Evolutionary conservation across 441 rosid species (phyloP).

Genomic region (Adansonia rubrostipa): DNA sequence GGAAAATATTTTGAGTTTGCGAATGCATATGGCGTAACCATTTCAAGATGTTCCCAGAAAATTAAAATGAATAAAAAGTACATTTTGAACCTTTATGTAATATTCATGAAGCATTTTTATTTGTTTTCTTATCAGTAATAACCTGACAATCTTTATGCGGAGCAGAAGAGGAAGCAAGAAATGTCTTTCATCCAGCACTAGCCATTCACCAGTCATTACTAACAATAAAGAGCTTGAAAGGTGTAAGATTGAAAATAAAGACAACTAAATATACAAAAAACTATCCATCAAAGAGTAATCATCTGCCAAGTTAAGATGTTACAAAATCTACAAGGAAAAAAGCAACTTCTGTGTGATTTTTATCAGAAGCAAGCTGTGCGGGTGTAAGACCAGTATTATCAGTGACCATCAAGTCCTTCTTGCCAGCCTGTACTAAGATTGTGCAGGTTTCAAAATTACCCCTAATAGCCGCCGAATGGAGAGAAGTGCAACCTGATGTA

Average conservation of each 20-base stretch:
- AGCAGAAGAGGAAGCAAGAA: slow-evolving; percentile 13
- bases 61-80: background rate
- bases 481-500: slow-evolving; percentile 86
- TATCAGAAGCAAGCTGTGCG: slow-evolving; percentile 96
- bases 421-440: slow-evolving; percentile 94
- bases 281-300: slow-evolving; percentile 21
- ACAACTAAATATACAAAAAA: slow-evolving; percentile 18
- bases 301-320: slow-evolving; percentile 39
- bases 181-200: slow-evolving; percentile 19
- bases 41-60: background rate
- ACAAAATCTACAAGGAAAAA: slow-evolving; percentile 85
- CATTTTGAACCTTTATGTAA: background rate
- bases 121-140: background rate
- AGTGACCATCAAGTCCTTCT: slow-evolving; percentile 81
- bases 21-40: background rate
- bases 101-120: background rate
- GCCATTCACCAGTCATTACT: slow-evolving; percentile 25
- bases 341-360: slow-evolving; percentile 96
- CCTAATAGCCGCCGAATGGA: slow-evolving; percentile 98
- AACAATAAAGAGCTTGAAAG: background rate
- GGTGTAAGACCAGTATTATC: slow-evolving; percentile 95
- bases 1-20: background rate
- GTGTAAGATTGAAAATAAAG: slow-evolving; percentile 9
- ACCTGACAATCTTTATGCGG: background rate
- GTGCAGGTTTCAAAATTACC: slow-evolving; percentile 99